A percentile compares a stretch with the other conserved stretches of the same genome.
These are phyloP conservation scores for Penicillium sp. DNA, from an alignment of 2,329 filamentous ascomycete species.

Conservation along the genomic window DNA sequence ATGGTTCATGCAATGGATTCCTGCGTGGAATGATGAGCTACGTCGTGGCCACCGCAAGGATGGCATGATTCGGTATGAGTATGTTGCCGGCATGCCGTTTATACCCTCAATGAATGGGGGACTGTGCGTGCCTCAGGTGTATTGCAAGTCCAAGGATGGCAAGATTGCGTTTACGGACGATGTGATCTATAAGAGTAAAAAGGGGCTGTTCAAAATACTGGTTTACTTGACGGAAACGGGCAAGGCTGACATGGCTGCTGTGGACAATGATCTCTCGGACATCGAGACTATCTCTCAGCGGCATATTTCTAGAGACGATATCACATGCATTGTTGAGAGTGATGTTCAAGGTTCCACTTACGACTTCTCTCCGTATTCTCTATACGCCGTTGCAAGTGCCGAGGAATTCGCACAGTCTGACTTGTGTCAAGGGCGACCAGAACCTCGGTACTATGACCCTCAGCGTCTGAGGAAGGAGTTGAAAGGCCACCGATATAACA, in stretches of 20 bases:
- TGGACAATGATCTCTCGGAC: background rate
- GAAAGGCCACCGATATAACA: slow-evolving; percentile 22
- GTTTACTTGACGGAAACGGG: slow-evolving; percentile 19
- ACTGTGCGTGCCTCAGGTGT: slow-evolving; percentile 32
- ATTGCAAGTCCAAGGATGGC: slow-evolving; percentile 20
- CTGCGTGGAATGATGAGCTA: slow-evolving; percentile 26
- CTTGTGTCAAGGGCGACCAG: slow-evolving; percentile 26
- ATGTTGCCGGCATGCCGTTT: slow-evolving; percentile 29
- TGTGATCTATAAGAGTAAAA: slow-evolving; percentile 27
- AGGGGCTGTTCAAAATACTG: slow-evolving; percentile 30
- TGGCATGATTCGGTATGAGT: slow-evolving; percentile 29
- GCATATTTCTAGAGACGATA: background rate
- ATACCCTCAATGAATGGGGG: slow-evolving; percentile 28
- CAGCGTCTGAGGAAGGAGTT: slow-evolving; percentile 22
- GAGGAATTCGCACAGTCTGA: slow-evolving; percentile 27
- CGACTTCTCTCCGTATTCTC: background rate
- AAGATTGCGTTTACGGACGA: slow-evolving; percentile 30
- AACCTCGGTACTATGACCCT: slow-evolving; percentile 26
- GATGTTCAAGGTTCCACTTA: background rate
- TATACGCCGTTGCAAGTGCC: slow-evolving; percentile 24
- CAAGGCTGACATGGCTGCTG: background rate
- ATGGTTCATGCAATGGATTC: slow-evolving; percentile 30
- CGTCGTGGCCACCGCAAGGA: slow-evolving; percentile 27
- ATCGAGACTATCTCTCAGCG: slow-evolving; percentile 3
- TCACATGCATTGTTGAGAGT: slow-evolving; percentile 2